Evolutionary conservation across 164 flowering plant species (phyloP).

Genomic region (Vitis rupestris): DNA sequence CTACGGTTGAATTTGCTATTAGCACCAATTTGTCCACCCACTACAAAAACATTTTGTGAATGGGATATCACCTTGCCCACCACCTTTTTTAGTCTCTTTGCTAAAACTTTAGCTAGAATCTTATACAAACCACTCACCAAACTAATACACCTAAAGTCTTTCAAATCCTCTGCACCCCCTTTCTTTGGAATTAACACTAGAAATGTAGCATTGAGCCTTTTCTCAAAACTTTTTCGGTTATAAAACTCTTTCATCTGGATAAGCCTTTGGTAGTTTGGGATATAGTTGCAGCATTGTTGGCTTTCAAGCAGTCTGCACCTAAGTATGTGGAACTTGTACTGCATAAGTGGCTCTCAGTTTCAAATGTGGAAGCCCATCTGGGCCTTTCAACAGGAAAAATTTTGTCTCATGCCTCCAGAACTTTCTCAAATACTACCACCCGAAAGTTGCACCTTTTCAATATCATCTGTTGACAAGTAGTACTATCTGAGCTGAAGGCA

Average conservation of each 20-base stretch:
- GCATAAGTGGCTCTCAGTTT: constrained; percentile 57
- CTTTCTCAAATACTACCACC: constrained; percentile 34
- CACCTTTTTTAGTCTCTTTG: no score
- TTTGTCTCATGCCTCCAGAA: constrained; percentile 25
- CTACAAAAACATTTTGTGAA: no score
- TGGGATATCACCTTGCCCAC: no score
- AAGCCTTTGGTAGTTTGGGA: constrained; percentile 82
- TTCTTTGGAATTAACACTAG: no score
- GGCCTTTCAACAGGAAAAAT: constrained; percentile 27
- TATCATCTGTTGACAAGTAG: constrained; percentile 59
- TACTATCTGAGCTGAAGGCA: constrained; percentile 44
- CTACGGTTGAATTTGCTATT: no score
- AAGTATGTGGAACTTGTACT: constrained; percentile 43
- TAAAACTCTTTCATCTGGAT: not conserved
- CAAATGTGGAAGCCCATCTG: constrained; percentile 19
- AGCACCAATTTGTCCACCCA: no score
- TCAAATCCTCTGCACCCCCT: no score
- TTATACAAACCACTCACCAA: no score
- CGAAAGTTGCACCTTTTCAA: constrained; percentile 75
- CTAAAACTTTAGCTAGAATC: no score
- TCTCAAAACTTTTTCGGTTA: no score
- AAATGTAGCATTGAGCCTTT: no score
- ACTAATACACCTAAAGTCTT: no score
- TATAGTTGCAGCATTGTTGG: constrained; percentile 59
- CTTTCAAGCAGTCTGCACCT: constrained; percentile 57